Conservation (phyloP, 345 rosid genomes). For the Iberis pinnata region DNA sequence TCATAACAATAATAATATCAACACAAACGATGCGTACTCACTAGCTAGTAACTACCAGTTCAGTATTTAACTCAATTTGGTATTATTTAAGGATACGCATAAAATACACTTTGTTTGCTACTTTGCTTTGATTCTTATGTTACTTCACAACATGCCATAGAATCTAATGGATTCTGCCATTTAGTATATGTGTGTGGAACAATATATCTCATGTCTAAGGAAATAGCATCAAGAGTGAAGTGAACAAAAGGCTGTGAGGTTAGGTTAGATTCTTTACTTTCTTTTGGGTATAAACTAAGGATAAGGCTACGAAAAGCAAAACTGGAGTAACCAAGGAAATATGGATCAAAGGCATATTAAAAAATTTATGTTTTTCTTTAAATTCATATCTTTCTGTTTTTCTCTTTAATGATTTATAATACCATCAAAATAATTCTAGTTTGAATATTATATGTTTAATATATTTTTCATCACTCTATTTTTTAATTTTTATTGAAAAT, state of each 20-base stretch:
- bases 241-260: slow-evolving; percentile 32
- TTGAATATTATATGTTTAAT: too few species aligned
- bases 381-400: too few species aligned
- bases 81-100: neutral
- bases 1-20: neutral
- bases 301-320: neutral
- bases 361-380: too few species aligned
- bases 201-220: neutral
- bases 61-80: neutral
- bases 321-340: neutral
- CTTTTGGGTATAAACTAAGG: slow-evolving; percentile 22
- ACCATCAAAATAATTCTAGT: too few species aligned
- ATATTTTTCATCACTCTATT: too few species aligned
- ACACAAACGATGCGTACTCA: neutral
- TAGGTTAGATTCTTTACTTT: slow-evolving; percentile 26
- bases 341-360: neutral
- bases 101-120: slow-evolving; percentile 6
- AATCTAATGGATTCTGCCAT: slow-evolving; percentile 18
- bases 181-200: neutral
- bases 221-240: slow-evolving; percentile 25
- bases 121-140: slow-evolving; percentile 29
- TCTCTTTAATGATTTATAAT: too few species aligned
- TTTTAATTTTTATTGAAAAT: too few species aligned
- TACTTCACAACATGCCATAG: slow-evolving; percentile 14
- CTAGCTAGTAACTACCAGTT: neutral